Percentiles rank a stretch among this genome's conserved stretches.
These are phyloP conservation scores for Coemansia asiatica DNA, from an alignment of 192 early-diverging fungal species.

Conservation along the genomic window DNA sequence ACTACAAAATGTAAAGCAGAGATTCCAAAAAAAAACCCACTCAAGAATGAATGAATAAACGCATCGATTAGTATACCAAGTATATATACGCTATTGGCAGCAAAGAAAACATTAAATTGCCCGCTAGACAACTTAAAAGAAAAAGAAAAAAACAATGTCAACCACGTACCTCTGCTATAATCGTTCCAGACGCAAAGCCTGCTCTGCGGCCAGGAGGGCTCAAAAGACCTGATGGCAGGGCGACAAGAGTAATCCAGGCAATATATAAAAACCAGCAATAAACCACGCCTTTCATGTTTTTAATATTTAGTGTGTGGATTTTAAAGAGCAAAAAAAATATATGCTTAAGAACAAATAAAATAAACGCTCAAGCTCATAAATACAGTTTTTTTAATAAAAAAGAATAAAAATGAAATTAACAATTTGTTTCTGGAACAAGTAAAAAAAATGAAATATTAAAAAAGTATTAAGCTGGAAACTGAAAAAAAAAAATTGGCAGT, in stretches of 20 bases:
- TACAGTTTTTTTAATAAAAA: not conserved
- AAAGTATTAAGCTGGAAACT: slow-evolving; percentile 9
- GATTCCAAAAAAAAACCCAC: not conserved
- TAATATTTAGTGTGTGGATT: not conserved
- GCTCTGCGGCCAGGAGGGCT: not conserved
- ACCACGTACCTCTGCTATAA: slow-evolving; percentile 38
- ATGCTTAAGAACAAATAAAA: not conserved
- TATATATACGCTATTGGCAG: not conserved
- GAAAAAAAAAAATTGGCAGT: slow-evolving; percentile 1
- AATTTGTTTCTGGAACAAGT: not conserved
- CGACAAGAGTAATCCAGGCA: slow-evolving; percentile 16
- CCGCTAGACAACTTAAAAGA: not conserved
- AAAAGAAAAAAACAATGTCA: not conserved
- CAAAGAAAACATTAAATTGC: not conserved
- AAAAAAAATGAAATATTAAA: not conserved
- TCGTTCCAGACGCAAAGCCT: slow-evolving; percentile 25
- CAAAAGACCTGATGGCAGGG: slow-evolving; percentile 23
- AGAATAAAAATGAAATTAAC: not conserved
- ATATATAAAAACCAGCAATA: slow-evolving; percentile 6
- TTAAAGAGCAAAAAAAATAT: not conserved
- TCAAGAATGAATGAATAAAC: not conserved
- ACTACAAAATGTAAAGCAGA: slow-evolving; percentile 20
- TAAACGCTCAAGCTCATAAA: not conserved
- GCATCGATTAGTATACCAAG: slow-evolving; percentile 3
- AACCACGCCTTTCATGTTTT: slow-evolving; percentile 7